Conservation (phyloP, 768 basidiomycete genomes). For the Lanmaoa rubissima region DNA sequence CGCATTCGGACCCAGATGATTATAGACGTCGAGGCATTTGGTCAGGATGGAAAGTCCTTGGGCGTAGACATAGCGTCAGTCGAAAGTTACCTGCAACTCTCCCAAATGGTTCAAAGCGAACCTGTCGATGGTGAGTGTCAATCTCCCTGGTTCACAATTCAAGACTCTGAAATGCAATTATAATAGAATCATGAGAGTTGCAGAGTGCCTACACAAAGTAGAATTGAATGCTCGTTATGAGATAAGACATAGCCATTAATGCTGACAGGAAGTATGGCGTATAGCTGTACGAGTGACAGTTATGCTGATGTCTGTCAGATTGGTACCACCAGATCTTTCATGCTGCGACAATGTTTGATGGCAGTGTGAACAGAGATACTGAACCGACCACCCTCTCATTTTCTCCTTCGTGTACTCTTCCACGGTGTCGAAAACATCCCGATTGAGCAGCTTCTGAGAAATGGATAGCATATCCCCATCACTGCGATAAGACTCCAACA, state of each 20-base stretch:
- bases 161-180: not conserved
- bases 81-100: constrained; percentile 52
- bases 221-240: not conserved
- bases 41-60: constrained; percentile 67
- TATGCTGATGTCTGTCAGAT: constrained; percentile 30
- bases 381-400: constrained; percentile 58
- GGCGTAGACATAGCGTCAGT: constrained; percentile 60
- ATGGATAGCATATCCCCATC: constrained; percentile 90
- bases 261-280: constrained; percentile 51
- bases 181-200: constrained; percentile 14
- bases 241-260: constrained; percentile 16
- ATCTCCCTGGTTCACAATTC: not conserved
- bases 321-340: constrained; percentile 18
- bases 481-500: constrained; percentile 91
- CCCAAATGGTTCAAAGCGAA: constrained; percentile 55
- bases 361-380: constrained; percentile 51
- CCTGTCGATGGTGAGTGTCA: constrained; percentile 33
- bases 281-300: constrained; percentile 58
- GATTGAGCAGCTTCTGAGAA: constrained; percentile 75
- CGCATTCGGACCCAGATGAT: constrained; percentile 81
- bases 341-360: constrained; percentile 42
- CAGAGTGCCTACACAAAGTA: not conserved
- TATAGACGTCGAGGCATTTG: constrained; percentile 83
- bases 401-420: constrained; percentile 58
- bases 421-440: constrained; percentile 78